phyloP scores from a whole-genome alignment of 257 asterid genomes.

The Solanum clarkiae region DNA sequence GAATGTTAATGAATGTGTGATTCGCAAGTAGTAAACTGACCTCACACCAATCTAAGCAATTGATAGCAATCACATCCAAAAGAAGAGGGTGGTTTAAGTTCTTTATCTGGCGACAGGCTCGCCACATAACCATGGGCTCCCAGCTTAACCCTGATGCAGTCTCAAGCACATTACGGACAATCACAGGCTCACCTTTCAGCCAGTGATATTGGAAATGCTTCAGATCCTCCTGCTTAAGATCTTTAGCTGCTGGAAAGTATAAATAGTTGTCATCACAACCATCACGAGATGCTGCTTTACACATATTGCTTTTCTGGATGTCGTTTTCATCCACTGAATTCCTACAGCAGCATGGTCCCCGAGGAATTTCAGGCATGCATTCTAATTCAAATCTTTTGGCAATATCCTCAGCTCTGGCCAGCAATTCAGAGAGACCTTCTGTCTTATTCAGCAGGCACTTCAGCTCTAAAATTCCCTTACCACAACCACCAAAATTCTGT shows the following conservation, averaged over 20 bases:
- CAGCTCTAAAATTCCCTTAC: constrained; percentile 23
- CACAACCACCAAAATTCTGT: constrained; percentile 31
- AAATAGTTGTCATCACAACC: constrained; percentile 45
- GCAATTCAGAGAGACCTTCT: constrained; percentile 22
- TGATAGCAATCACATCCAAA: constrained; percentile 50
- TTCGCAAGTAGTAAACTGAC: constrained; percentile 16
- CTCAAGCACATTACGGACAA: constrained; percentile 72
- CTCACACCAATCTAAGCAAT: constrained; percentile 91
- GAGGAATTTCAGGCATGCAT: constrained; percentile 4
- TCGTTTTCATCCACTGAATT: constrained; percentile 2
- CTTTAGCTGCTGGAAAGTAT: constrained; percentile 57
- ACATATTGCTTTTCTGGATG: constrained; percentile 5
- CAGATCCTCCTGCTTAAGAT: constrained; percentile 38
- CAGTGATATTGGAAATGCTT: constrained; percentile 81
- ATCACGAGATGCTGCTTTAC: constrained; percentile 50
- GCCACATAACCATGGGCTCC: constrained; percentile 99
- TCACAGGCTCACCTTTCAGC: constrained; percentile 82
- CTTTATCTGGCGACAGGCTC: constrained; percentile 68
- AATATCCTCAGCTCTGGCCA: constrained; percentile 24
- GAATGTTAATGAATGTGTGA: neutral
- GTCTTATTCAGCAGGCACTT: constrained; percentile 12
- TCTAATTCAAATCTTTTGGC: neutral
- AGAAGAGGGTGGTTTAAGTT: constrained; percentile 29
- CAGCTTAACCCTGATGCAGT: constrained; percentile 79
- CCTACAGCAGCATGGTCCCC: constrained; percentile 23